These are phyloP conservation scores for Daldinia decipiens DNA, from an alignment of 495 filamentous ascomycete genomes.

Conservation along the genomic window DNA sequence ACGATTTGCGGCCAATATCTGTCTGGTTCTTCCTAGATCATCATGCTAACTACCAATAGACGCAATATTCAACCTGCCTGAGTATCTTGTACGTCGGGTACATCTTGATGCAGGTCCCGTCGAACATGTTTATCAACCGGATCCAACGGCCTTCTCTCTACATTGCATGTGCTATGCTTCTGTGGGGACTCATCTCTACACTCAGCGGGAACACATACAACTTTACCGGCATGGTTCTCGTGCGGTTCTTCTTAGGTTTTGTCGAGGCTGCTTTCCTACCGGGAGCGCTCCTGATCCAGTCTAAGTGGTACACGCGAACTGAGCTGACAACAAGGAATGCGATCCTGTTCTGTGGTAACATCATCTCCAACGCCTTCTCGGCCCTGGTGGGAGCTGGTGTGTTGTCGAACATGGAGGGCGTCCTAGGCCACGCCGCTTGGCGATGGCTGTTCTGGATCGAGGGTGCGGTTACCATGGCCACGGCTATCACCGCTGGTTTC, in stretches of 20 bases:
- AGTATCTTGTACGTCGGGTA: constrained; percentile 62
- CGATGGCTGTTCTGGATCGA: constrained; percentile 81
- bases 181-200: constrained; percentile 77
- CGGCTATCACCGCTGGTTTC: constrained; percentile 62
- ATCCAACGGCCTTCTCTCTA: constrained; percentile 54
- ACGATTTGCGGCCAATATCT: not conserved
- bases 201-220: constrained; percentile 66
- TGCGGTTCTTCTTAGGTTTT: constrained; percentile 76
- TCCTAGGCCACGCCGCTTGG: constrained; percentile 60
- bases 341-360: constrained; percentile 69
- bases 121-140: constrained; percentile 55
- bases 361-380: constrained; percentile 69
- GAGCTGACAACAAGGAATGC: constrained; percentile 65
- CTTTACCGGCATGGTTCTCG: constrained; percentile 69
- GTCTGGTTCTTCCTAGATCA: not conserved
- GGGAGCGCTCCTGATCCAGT: constrained; percentile 59
- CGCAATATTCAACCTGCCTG: constrained; percentile 55
- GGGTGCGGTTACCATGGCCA: constrained; percentile 62
- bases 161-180: constrained; percentile 66
- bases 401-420: constrained; percentile 60
- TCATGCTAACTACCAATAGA: constrained; percentile 29
- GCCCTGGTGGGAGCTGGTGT: constrained; percentile 69
- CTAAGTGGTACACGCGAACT: constrained; percentile 66
- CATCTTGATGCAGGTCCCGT: constrained; percentile 62
- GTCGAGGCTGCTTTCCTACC: constrained; percentile 61